Percentiles rank a stretch among this genome's conserved stretches.
Evolutionary conservation across 345 rosid genomes (phyloP).

Genomic region (Eucalyptus microcorys): DNA sequence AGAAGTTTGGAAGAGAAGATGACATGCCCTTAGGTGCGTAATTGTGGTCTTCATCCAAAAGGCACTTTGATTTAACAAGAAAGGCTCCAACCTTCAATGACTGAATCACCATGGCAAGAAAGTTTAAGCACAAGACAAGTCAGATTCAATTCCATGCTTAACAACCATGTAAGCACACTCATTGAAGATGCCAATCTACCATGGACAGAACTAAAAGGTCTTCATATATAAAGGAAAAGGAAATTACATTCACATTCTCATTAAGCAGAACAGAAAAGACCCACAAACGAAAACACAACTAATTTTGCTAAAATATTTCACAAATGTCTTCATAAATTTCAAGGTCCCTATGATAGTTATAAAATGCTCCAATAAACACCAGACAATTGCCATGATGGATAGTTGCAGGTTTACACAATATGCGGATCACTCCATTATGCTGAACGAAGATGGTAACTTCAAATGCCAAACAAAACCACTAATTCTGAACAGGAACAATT

Average conservation of each 20-base stretch:
- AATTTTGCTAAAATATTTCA: not conserved
- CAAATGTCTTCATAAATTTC: not conserved
- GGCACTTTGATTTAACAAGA: not conserved
- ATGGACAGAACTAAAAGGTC: not conserved
- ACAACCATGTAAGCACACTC: not conserved
- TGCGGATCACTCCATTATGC: not conserved
- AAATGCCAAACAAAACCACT: not conserved
- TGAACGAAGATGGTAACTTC: not conserved
- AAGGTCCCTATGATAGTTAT: not conserved
- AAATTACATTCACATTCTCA: not conserved
- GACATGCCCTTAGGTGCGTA: slow-evolving; percentile 7
- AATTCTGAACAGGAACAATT: not conserved
- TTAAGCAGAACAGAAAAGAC: not conserved
- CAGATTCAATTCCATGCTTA: not conserved
- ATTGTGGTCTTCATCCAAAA: not conserved
- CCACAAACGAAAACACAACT: not conserved
- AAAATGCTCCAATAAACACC: not conserved
- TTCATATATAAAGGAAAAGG: not conserved
- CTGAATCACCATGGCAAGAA: not conserved
- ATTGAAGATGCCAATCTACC: not conserved
- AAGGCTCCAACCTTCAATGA: slow-evolving; percentile 6
- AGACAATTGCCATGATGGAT: not conserved
- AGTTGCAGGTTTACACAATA: not conserved
- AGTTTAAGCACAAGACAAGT: not conserved
- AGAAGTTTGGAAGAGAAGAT: slow-evolving; percentile 7